These are phyloP conservation scores for Albatrellus ellisii DNA, from an alignment of 768 basidiomycete genomes.

Conservation along the genomic window DNA sequence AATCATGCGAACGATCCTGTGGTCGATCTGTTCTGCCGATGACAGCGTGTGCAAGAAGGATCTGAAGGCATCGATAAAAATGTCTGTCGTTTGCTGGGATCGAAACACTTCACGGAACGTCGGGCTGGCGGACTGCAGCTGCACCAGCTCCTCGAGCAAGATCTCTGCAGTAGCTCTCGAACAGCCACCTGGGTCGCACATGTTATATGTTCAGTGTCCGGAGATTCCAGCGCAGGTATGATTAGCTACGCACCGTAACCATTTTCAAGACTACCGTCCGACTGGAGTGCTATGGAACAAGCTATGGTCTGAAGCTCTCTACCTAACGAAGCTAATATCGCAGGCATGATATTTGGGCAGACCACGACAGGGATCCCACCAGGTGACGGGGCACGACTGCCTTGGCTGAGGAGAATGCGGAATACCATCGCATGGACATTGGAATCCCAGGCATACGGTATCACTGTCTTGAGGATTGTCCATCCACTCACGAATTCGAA, in stretches of 20 bases:
- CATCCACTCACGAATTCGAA: slow-evolving; percentile 84
- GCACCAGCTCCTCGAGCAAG: slow-evolving; percentile 56
- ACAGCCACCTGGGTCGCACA: slow-evolving; percentile 2
- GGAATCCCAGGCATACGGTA: slow-evolving; percentile 57
- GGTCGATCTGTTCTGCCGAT: slow-evolving; percentile 25
- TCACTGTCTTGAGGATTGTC: slow-evolving; percentile 52
- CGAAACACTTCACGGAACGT: slow-evolving; percentile 65
- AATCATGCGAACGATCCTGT: slow-evolving; percentile 36
- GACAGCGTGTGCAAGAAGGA: slow-evolving; percentile 35
- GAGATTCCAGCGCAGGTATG: not conserved
- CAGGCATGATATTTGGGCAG: slow-evolving; percentile 60
- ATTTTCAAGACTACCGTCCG: slow-evolving; percentile 11
- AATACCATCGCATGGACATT: slow-evolving; percentile 56
- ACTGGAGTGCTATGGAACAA: slow-evolving; percentile 4
- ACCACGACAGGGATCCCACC: slow-evolving; percentile 22
- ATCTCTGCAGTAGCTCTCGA: slow-evolving; percentile 29
- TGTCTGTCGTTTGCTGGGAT: slow-evolving; percentile 53
- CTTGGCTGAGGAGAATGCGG: slow-evolving; percentile 42
- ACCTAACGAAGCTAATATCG: slow-evolving; percentile 58
- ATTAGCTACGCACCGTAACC: not conserved
- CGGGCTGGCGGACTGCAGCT: slow-evolving; percentile 47
- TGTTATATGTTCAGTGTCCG: slow-evolving; percentile 2
- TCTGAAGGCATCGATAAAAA: slow-evolving; percentile 54
- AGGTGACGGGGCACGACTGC: slow-evolving; percentile 20
- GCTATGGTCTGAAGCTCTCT: slow-evolving; percentile 27